Base-by-base conservation (phyloP, 2,329 filamentous ascomycete species). In the Fonsecaea erecta region DNA sequence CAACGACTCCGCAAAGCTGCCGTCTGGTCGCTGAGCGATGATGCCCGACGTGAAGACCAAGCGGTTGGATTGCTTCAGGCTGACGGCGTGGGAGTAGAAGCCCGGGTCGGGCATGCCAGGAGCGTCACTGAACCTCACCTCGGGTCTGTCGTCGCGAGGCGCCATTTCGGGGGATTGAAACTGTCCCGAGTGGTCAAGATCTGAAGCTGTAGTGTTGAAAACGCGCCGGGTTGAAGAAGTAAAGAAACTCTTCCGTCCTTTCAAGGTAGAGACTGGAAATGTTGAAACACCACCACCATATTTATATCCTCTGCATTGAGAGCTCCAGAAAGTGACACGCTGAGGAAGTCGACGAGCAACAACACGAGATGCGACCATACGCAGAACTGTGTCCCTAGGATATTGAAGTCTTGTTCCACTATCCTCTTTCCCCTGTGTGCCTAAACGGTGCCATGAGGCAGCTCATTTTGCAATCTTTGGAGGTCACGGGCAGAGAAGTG, bases 1-100 rank as follows among this genome's bases (percentile, higher is more conserved):
- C 64, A 79, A 78, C 63, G 78, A 75, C 0, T 63, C 57, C 0
- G 78, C 77, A 0, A 77, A 71, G 2, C 52, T 40, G 21, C 76
- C 77, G 18, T 75, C 67, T 35, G 43, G 32, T 18, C 34, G 54
- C n/a, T 59, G 52, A 11, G 53, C 64, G 14, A 66, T 55, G 26
- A 54, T 46, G 21, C 64, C 64, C 6, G 64, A 63, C 5, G 64
- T 66, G 52, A 59, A 63, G 28, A 66, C 51, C 4, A 66, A 32
- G 30, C 60, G 58, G 18, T n/a, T 46, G 14, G 43, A 28, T 48
- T 52, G 40, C 3, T 48, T 55, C 11, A 66, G 26, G 16, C 34
- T 54, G 35, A 60, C 64, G 16, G 60, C 52, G 51, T 66, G 64
- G 16, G 60, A 63, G 46, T 66, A 66, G 55, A 66, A 66, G 26